Conservation (phyloP, 129 eudicot species). For the Oenanthe sinensis region DNA sequence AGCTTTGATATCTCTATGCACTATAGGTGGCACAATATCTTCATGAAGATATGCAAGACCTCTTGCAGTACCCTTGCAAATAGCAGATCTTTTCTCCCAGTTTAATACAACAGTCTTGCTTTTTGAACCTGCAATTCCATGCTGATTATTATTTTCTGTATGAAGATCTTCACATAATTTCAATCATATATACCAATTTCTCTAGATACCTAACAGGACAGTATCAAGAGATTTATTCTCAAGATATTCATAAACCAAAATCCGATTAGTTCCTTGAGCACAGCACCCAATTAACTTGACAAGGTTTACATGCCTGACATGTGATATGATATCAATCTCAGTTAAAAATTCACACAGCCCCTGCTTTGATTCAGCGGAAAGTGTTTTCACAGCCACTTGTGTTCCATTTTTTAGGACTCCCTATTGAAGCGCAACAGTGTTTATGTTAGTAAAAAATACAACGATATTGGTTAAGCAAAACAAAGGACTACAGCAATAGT, state of each 20-base stretch:
- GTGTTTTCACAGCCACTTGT: slow-evolving; percentile 76
- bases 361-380: slow-evolving; percentile 81
- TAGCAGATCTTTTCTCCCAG: slow-evolving; percentile 63
- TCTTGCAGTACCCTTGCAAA: slow-evolving; percentile 74
- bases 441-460: background rate
- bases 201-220: slow-evolving; percentile 39
- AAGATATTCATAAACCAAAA: slow-evolving; percentile 30
- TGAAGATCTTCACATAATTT: background rate
- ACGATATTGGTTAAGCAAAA: background rate
- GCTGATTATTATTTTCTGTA: background rate
- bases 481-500: background rate
- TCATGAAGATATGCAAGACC: slow-evolving; percentile 95
- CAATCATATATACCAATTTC: background rate
- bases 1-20: slow-evolving; percentile 92
- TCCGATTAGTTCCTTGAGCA: slow-evolving; percentile 64
- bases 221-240: slow-evolving; percentile 64
- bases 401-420: slow-evolving; percentile 66
- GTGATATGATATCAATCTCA: slow-evolving; percentile 67
- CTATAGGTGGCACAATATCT: slow-evolving; percentile 81
- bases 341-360: slow-evolving; percentile 75
- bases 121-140: slow-evolving; percentile 39
- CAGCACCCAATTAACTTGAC: slow-evolving; percentile 86
- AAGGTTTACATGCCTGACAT: slow-evolving; percentile 71
- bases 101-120: slow-evolving; percentile 27
- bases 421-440: slow-evolving; percentile 23